Base-by-base conservation (phyloP, 2,329 filamentous ascomycete genomes). In the Periconia sp. region DNA sequence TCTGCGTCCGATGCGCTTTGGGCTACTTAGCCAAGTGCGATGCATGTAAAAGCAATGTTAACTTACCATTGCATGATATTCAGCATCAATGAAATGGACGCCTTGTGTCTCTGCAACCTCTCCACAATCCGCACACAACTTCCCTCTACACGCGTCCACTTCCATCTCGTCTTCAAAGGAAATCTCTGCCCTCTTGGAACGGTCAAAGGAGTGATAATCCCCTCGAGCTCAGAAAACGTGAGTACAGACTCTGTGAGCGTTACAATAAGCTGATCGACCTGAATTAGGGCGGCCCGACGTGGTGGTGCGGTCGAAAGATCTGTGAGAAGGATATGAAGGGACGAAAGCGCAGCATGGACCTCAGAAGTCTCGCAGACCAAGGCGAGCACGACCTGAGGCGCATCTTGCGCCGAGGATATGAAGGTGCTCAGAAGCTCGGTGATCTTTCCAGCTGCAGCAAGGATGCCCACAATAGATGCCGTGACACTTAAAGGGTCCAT, bases 401-500 rank as follows among this genome's bases (percentile, higher is more conserved):
- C 39, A 26, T 47, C 39, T 40, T 47, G 38, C 7, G 35, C 28
- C 8, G 32, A 39, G 8, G 39, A 39, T 26, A 43, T 33, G 3
- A 36, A 25, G 15, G 18, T 10, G 7, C 39, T 15, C 3, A 47
- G 28, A 3, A 32, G 12, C 11, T 38, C 28, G 4, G 5, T 13
- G 8, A 47, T 30, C 31, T 43, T 47, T 19, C 30, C 35, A 4
- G 34, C 39, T 10, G 39, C 39, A n/a, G 39, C 39, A 4, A 47
- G 23, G 10, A 47, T 47, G 13, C 39, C 44, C n/a, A 47, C 34
- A 21, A 47, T 47, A 4, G 44, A 47, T 21, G 34, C 38, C 11
- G 44, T 36, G 7, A 43, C 39, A 26, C 44, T 47, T 15, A 47
- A 32, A 4, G 38, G 44, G 32, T 47, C 45, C 45, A 48, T 48